These are phyloP conservation scores for Gynochthodes officinalis DNA, from an alignment of 257 asterid genomes.

Conservation along the genomic window DNA sequence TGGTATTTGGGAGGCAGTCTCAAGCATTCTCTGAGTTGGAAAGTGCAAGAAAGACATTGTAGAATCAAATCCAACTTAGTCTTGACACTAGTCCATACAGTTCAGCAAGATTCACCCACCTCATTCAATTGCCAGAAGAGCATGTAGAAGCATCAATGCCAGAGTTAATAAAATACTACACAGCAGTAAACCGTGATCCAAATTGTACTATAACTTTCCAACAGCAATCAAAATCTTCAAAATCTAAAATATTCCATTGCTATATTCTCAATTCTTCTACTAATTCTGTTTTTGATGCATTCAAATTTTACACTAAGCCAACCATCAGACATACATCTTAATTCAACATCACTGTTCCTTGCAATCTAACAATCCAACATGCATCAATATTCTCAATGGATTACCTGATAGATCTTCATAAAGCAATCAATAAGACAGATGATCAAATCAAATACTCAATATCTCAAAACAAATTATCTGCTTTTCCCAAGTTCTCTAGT, in stretches of 20 bases:
- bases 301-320: neutral
- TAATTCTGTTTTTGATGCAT: neutral
- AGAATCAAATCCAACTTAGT: neutral
- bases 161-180: neutral
- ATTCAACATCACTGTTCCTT: neutral
- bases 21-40: neutral
- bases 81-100: neutral
- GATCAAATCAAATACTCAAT: neutral
- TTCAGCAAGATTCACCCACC: neutral
- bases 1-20: neutral
- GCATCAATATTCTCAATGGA: neutral
- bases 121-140: neutral
- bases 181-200: neutral
- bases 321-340: neutral
- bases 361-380: constrained; percentile 1
- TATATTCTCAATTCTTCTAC: neutral
- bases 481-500: neutral
- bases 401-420: constrained; percentile 4
- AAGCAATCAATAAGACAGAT: neutral
- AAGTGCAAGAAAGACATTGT: neutral
- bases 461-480: neutral
- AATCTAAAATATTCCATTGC: neutral
- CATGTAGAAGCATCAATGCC: neutral
- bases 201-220: neutral
- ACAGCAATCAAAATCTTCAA: neutral